Base-by-base conservation (phyloP, 495 filamentous ascomycete species). In the Platismatia glauca region DNA sequence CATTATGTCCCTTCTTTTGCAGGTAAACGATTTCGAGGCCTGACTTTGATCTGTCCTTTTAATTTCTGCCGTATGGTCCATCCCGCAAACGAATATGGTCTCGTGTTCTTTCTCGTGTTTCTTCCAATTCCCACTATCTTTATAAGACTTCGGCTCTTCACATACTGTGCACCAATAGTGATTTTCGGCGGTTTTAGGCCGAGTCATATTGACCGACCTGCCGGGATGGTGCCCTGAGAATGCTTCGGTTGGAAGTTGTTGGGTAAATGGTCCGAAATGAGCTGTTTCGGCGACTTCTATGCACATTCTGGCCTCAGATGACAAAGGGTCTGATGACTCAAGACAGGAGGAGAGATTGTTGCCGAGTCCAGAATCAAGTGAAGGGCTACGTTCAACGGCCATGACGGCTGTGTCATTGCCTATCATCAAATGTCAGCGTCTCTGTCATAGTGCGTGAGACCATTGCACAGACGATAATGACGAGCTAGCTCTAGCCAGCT, bases 101-200 rank as follows among this genome's bases (percentile, higher is more conserved):
- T 61, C 48, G 41, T 61, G 59, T 9, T 55, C 59, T 22, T 55
- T 61, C 33, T 61, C 59, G 37, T 61, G 59, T 24, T 61, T 61
- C 46, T 61, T 61, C 59, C 59, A 61, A 55, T 44, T 53, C 0
- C 22, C 27, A 24, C 39, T 39, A 33, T 61, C 55, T 41, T 43
- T 37, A 24, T 61, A 61, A 7, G 59, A 61, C 0, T 33, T 50
- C 29, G 27, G 35, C 5, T 58, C 35, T 20, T 29, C 34, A 31
- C 59, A 61, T 27, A 61, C 38, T 29, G 59, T 61, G 31, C 59
- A 61, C 16, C 31, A 55, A 24, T 61, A 61, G 48, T 52, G 48
- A 7, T 52, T 52, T 18, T 52, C 48, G 27, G 27, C 9, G 1
- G 31, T 31, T 31, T 7, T 31, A 0, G 48, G 20, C 24, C 1